Conservation (phyloP, 768 basidiomycete species). For the Suillus subaureus region DNA sequence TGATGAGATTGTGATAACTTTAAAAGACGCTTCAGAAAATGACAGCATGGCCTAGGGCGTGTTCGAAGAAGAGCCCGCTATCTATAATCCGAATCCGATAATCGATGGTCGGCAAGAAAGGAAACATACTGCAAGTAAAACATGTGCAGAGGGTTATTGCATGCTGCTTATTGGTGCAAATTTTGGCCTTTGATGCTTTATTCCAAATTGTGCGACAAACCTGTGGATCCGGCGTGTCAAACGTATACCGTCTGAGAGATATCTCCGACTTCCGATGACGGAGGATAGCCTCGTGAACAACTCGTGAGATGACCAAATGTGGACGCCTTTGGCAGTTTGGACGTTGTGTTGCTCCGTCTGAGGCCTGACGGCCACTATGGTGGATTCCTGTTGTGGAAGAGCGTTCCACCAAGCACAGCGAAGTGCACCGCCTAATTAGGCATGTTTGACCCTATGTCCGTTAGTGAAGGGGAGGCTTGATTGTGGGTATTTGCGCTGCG, state of each 20-base stretch:
- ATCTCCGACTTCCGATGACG: background rate
- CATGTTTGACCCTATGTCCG: too few species aligned
- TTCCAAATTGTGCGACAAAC: background rate
- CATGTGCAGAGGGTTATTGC: background rate
- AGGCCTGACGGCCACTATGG: background rate
- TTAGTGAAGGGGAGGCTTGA: background rate
- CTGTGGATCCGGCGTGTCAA: background rate
- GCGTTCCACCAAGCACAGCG: too few species aligned
- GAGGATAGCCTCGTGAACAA: background rate
- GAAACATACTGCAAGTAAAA: background rate
- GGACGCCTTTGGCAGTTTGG: background rate
- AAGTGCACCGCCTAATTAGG: background rate
- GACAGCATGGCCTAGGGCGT: constrained; percentile 3
- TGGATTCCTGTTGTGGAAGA: too few species aligned
- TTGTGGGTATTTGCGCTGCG: background rate
- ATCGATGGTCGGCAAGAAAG: constrained; percentile 7
- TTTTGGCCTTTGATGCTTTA: background rate
- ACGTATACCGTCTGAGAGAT: background rate
- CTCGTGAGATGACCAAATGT: background rate
- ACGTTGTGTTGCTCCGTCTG: constrained; percentile 1
- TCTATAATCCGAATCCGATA: constrained; percentile 4
- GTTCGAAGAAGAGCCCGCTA: constrained; percentile 1
- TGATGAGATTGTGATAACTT: constrained; percentile 9
- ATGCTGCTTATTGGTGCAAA: background rate
- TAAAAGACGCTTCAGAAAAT: background rate